Conservation (phyloP, 768 basidiomycete genomes). For the Lactarius quietus region DNA sequence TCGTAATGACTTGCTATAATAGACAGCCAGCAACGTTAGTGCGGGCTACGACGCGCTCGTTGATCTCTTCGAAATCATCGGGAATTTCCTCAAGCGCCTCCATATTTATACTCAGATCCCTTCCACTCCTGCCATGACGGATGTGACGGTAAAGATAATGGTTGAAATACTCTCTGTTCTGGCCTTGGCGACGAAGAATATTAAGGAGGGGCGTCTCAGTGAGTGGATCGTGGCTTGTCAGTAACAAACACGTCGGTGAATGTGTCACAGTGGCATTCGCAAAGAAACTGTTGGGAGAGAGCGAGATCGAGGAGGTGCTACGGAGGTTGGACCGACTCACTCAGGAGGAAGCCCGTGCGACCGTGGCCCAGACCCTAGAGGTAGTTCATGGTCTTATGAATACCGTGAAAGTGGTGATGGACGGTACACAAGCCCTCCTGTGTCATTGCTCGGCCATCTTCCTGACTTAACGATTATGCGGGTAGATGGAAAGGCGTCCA, state of each 20-base stretch:
- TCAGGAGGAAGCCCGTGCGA: slow-evolving; percentile 2
- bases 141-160: slow-evolving; percentile 12
- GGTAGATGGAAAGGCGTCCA: background rate
- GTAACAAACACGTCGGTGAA: background rate
- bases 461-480: background rate
- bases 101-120: background rate
- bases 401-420: slow-evolving; percentile 12
- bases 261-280: background rate
- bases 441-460: background rate
- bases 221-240: background rate
- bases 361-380: slow-evolving; percentile 8
- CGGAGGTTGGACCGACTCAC: slow-evolving; percentile 16
- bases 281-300: slow-evolving; percentile 2
- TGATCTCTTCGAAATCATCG: slow-evolving; percentile 7
- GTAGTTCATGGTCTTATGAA: slow-evolving; percentile 11
- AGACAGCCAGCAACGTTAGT: slow-evolving; percentile 4
- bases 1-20: background rate
- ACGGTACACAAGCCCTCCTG: background rate
- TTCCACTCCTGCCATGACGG: background rate
- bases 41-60: slow-evolving; percentile 15
- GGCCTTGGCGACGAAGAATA: slow-evolving; percentile 11
- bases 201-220: slow-evolving; percentile 15
- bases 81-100: slow-evolving; percentile 11
- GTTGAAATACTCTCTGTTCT: slow-evolving; percentile 10
- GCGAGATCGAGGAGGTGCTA: slow-evolving; percentile 1